These are phyloP conservation scores for Annulohypoxylon bovei DNA, from an alignment of 495 filamentous ascomycete genomes.

Conservation along the genomic window DNA sequence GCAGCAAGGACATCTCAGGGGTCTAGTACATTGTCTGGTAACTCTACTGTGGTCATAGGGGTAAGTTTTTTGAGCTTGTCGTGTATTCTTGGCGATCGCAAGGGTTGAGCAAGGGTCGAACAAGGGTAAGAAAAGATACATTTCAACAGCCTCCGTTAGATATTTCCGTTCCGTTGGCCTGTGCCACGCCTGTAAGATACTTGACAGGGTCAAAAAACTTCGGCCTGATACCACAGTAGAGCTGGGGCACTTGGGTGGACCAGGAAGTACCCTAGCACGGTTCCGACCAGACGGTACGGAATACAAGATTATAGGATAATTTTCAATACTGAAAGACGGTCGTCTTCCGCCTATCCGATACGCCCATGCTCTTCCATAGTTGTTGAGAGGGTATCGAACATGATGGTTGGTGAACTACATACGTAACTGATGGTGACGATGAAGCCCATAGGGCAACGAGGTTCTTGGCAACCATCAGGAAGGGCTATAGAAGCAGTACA, in stretches of 20 bases:
- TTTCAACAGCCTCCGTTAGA: no score
- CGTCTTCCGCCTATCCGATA: conserved; percentile 22
- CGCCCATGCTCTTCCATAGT: conserved; percentile 5
- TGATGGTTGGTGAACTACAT: conserved; percentile 17
- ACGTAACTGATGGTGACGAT: conserved; percentile 20
- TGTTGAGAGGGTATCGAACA: background rate
- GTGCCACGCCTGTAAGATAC: no score
- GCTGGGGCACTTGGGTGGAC: conserved; percentile 21
- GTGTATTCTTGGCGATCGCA: no score
- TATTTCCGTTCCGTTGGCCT: no score
- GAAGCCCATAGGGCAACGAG: conserved; percentile 27
- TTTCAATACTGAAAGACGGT: conserved; percentile 13
- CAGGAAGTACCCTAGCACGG: conserved; percentile 12
- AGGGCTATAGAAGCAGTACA: conserved; percentile 24
- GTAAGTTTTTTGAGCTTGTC: no score
- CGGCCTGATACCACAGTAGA: background rate
- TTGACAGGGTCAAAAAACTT: no score
- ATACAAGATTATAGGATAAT: conserved; percentile 12
- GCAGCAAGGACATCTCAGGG: conserved; percentile 21
- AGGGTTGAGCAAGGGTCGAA: no score
- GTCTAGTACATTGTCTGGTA: conserved; percentile 6
- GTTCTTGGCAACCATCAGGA: conserved; percentile 23
- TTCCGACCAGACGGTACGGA: conserved; percentile 27
- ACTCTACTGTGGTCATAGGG: no score
- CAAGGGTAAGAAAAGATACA: no score